Evolutionary conservation across 352 stramenopile genomes (phyloP).

Genomic region (Peronospora tabacina): DNA sequence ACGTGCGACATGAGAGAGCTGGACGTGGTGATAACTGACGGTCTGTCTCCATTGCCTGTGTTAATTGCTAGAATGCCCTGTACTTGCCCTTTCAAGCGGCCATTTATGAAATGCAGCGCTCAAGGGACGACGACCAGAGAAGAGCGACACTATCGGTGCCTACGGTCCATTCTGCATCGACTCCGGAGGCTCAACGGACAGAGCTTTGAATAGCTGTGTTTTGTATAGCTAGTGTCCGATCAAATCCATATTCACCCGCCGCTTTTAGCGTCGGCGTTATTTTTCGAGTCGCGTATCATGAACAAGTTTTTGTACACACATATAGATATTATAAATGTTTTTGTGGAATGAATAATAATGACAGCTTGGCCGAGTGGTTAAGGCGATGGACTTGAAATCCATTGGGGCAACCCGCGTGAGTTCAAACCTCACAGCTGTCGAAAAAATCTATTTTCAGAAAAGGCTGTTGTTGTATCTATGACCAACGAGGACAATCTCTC

Average conservation of each 20-base stretch:
- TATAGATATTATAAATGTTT: too few species aligned
- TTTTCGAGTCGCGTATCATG: background rate
- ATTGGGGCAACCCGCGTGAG: constrained; percentile 1
- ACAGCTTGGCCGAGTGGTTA: constrained; percentile 3
- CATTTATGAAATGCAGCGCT: constrained; percentile 52
- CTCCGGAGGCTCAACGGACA: constrained; percentile 20
- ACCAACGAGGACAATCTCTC: too few species aligned
- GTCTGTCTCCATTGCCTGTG: constrained; percentile 1
- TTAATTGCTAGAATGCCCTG: constrained; percentile 33
- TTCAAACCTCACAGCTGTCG: constrained; percentile 1
- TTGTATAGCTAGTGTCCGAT: background rate
- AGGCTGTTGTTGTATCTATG: too few species aligned
- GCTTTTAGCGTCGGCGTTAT: background rate
- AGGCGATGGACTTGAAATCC: constrained; percentile 2
- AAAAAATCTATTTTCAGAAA: background rate
- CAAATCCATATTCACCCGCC: background rate
- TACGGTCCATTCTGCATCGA: constrained; percentile 8
- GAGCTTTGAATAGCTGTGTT: constrained; percentile 16
- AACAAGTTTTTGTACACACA: too few species aligned
- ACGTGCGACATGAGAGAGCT: background rate
- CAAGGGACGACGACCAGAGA: constrained; percentile 11
- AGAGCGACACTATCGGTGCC: constrained; percentile 14
- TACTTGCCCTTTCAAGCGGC: constrained; percentile 49
- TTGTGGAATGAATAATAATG: background rate
- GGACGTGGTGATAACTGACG: background rate